Conservation (phyloP, 495 filamentous ascomycete species). For the Aspergillus funiculosus region DNA sequence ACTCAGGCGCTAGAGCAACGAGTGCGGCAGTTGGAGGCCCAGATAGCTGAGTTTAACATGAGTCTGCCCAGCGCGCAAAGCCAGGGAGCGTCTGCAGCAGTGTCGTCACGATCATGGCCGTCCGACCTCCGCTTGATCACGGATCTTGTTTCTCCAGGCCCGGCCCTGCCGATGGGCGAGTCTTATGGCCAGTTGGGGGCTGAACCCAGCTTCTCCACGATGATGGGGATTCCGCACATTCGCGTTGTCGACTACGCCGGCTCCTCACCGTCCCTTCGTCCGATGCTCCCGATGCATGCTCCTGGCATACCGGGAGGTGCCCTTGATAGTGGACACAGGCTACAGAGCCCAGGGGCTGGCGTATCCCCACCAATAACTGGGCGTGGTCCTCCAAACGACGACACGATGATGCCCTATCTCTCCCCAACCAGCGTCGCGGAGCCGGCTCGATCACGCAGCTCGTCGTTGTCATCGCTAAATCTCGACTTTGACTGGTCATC, state of each 20-base stretch:
- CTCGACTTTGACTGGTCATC: conserved; percentile 12
- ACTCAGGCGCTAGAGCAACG: conserved; percentile 15
- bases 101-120: background rate
- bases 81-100: background rate
- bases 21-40: conserved; percentile 15
- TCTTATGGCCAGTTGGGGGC: background rate
- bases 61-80: background rate
- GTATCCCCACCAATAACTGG: conserved; percentile 12
- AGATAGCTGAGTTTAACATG: conserved; percentile 13
- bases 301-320: background rate
- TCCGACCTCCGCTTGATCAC: conserved; percentile 4
- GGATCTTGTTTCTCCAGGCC: background rate
- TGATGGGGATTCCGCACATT: conserved; percentile 15
- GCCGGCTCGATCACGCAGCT: conserved; percentile 11
- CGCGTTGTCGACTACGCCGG: conserved; percentile 13
- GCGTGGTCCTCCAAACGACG: conserved; percentile 10
- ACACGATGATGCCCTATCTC: background rate
- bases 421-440: conserved; percentile 3
- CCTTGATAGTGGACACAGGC: background rate
- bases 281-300: background rate
- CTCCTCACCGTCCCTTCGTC: background rate
- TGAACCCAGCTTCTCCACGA: background rate
- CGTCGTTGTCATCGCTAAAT: conserved; percentile 14
- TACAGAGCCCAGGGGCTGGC: background rate
- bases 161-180: background rate